A percentile compares a stretch with the other conserved stretches of the same genome.
Conservation (phyloP, 2,329 filamentous ascomycete species). For the Pestalotiopsis sp. region DNA sequence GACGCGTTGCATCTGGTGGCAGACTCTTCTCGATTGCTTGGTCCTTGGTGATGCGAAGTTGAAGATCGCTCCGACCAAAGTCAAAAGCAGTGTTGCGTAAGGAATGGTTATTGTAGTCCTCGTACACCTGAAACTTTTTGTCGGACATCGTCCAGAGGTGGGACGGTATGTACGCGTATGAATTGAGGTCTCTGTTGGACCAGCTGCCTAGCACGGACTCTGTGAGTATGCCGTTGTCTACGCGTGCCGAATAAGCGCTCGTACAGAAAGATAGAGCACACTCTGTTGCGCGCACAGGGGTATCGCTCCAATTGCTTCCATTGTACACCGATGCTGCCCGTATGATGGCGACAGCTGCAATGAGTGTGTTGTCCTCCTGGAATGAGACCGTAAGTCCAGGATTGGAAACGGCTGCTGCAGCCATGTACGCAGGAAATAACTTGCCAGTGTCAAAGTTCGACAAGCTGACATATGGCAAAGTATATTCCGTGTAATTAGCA, state of each 20-base stretch:
- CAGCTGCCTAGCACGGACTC: neutral
- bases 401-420: neutral
- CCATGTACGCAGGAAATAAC: neutral
- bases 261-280: neutral
- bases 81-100: neutral
- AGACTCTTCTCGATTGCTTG: neutral
- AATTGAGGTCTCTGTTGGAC: neutral
- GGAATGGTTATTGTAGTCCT: neutral
- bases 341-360: neutral
- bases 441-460: neutral
- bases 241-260: neutral
- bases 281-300: neutral
- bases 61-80: neutral
- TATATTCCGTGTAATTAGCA: neutral
- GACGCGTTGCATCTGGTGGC: neutral
- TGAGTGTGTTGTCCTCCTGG: neutral
- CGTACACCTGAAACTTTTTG: neutral
- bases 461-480: neutral
- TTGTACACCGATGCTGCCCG: neutral
- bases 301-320: neutral
- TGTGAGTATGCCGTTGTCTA: neutral
- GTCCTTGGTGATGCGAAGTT: neutral
- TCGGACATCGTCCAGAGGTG: neutral
- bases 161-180: neutral
- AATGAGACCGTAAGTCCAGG: neutral